A percentile compares a stretch with the other conserved stretches of the same genome.
These are phyloP conservation scores for Auricularia auricula-judae DNA, from an alignment of 768 basidiomycete species.

Conservation along the genomic window DNA sequence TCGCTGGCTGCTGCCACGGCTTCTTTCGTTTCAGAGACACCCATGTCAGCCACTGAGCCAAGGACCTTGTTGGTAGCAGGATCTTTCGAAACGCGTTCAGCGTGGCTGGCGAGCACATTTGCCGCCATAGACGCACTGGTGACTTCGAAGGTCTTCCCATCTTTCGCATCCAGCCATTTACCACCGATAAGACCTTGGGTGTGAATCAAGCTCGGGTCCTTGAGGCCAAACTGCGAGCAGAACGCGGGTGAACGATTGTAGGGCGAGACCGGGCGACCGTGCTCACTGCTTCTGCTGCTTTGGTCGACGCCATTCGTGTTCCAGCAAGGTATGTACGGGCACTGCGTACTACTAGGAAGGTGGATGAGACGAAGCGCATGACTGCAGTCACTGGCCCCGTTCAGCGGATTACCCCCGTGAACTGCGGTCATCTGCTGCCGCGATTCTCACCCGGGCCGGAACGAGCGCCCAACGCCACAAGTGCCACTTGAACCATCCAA, in stretches of 20 bases:
- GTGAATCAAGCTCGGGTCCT: slow-evolving; percentile 65
- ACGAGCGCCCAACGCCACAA: too few relatives aligned
- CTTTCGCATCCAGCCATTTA: slow-evolving; percentile 74
- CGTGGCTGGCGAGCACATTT: not conserved
- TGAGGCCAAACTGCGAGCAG: slow-evolving; percentile 31
- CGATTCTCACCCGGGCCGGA: too few relatives aligned
- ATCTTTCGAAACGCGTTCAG: slow-evolving; percentile 35
- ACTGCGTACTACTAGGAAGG: not conserved
- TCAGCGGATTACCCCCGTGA: too few relatives aligned
- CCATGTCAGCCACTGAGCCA: slow-evolving; percentile 86
- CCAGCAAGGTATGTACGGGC: not conserved
- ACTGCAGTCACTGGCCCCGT: not conserved
- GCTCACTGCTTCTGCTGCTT: not conserved
- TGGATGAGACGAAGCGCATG: not conserved
- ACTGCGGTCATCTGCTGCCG: too few relatives aligned
- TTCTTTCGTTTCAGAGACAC: slow-evolving; percentile 64
- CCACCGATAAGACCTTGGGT: slow-evolving; percentile 74
- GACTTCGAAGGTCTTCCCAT: slow-evolving; percentile 61
- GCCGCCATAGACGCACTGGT: slow-evolving; percentile 43
- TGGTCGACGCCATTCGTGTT: not conserved
- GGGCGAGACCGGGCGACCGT: not conserved
- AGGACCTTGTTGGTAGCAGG: slow-evolving; percentile 78
- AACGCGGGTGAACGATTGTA: not conserved
- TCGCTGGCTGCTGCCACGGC: slow-evolving; percentile 74
- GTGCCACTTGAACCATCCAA: too few relatives aligned